Base-by-base conservation (phyloP, 768 basidiomycete species). In the Suillus bovinus region DNA sequence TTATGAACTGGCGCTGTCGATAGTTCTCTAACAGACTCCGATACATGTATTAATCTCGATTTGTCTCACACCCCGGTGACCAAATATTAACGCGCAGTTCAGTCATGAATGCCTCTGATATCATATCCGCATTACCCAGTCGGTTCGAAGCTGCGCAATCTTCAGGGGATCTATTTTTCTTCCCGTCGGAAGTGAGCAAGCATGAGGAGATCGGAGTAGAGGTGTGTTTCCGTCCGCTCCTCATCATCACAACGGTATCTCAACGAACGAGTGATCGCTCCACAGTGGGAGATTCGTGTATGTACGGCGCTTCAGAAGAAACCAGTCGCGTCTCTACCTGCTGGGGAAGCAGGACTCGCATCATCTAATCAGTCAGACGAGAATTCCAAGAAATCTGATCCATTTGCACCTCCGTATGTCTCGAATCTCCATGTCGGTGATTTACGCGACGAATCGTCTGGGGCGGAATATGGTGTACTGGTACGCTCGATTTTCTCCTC, bases 261-360 rank as follows among this genome's bases (percentile, higher is more conserved):
- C 24, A 11, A n/a, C 33, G 0, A 11, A 36, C 44, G 20, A 36
- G 17, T 33, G 24, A 47, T 41, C 65, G 20, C 60, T 67, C 38
- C 38, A 49, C 69, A 97, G 96, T 97, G 92, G 73, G 85, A 96
- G 76, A 84, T 98, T 61, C 83, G 90, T 63, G 75, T 92, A 44
- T 97, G 94, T 67, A 91, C 93, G 14, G 91, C 94, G 0, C 78
- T 98, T 46, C 87, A 89, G 68, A 83, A 92, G 68, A 98, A 97
- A 73, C 84, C 87, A 4, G 69, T 70, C 31, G 77, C 79, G n/a
- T 80, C 80, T 33, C 80, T 80, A 38, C 80, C 79, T 47, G 74
- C 80, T 57, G 79, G 78, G 59, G 72, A 74, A 24, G 66, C 64
- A 13, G 67, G 61, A 50, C 71, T 62, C 64, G 69, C 61, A 57